Evolutionary conservation across 2,329 filamentous ascomycete species (phyloP).

Genomic region (Alternaria panax): DNA sequence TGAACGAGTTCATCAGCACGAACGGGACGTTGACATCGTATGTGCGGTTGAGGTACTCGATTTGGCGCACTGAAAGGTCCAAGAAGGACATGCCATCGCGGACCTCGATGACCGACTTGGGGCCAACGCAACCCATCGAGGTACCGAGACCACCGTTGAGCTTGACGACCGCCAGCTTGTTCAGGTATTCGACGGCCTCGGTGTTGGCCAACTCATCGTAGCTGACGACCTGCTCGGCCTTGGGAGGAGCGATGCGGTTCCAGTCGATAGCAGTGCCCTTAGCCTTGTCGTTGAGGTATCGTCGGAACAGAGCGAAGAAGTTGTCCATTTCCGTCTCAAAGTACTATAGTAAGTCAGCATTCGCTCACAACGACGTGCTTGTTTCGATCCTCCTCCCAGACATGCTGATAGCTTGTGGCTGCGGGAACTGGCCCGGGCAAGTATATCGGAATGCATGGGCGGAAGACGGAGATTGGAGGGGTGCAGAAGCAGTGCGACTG

Average conservation of each 20-base stretch:
- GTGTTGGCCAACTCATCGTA: constrained; percentile 90
- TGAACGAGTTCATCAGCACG: constrained; percentile 99
- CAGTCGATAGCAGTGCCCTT: constrained; percentile 97
- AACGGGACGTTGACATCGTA: constrained; percentile 98
- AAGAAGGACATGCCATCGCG: constrained; percentile 99
- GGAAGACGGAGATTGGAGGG: not conserved
- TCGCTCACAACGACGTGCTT: constrained; percentile 22
- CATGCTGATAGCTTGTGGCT: constrained; percentile 5
- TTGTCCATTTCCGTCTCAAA: constrained; percentile 99
- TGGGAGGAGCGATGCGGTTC: constrained; percentile 94
- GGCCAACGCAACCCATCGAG: constrained; percentile 98
- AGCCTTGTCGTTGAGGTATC: constrained; percentile 98
- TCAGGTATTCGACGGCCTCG: constrained; percentile 91
- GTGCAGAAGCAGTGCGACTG: constrained; percentile 33
- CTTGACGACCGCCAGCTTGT: constrained; percentile 98
- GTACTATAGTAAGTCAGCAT: constrained; percentile 62
- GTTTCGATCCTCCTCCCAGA: not conserved
- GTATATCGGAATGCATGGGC: not conserved
- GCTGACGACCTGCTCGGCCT: constrained; percentile 91
- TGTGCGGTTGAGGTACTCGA: constrained; percentile 98
- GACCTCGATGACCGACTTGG: constrained; percentile 99
- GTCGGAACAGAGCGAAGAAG: constrained; percentile 98
- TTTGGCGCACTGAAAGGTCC: constrained; percentile 96
- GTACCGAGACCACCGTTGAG: constrained; percentile 99
- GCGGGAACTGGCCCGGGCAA: constrained; percentile 4